phyloP scores from a whole-genome alignment of 108 stramenopile genomes.

The Aurantiochytrium sp. region DNA sequence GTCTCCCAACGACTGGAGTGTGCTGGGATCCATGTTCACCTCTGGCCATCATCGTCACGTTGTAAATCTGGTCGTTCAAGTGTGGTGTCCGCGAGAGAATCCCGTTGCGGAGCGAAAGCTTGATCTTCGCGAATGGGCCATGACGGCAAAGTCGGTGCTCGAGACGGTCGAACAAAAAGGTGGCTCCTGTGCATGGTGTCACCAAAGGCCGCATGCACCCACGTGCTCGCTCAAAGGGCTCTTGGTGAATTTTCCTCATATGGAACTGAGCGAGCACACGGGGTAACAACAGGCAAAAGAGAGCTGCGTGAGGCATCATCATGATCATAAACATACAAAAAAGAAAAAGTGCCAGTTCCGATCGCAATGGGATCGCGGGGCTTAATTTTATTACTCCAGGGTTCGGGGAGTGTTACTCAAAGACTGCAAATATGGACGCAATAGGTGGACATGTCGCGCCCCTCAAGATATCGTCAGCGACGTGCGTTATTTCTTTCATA shows the following conservation, averaged over 20 bases:
- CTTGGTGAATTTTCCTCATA: background rate
- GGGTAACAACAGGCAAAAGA: no score
- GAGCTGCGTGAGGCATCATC: no score
- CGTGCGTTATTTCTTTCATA: background rate
- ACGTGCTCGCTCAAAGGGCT: background rate
- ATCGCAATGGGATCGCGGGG: no score
- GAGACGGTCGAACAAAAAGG: background rate
- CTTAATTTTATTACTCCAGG: no score
- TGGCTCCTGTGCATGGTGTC: background rate
- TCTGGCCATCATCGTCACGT: background rate
- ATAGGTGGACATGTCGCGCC: background rate
- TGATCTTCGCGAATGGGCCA: background rate
- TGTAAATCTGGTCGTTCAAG: background rate
- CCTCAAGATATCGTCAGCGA: background rate
- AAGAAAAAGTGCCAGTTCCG: no score
- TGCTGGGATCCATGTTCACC: background rate
- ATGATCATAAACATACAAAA: no score
- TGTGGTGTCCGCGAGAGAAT: constrained; percentile 13
- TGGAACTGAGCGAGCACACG: background rate
- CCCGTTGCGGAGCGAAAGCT: background rate
- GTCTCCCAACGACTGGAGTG: background rate
- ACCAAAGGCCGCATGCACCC: background rate
- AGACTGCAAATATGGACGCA: no score
- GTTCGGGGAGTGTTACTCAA: no score
- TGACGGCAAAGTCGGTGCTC: background rate